Evolutionary conservation across 2,329 filamentous ascomycete genomes (phyloP), one percentile per base, ranked within the genome.

Genomic region (Ophiostoma triangulosporum): DNA sequence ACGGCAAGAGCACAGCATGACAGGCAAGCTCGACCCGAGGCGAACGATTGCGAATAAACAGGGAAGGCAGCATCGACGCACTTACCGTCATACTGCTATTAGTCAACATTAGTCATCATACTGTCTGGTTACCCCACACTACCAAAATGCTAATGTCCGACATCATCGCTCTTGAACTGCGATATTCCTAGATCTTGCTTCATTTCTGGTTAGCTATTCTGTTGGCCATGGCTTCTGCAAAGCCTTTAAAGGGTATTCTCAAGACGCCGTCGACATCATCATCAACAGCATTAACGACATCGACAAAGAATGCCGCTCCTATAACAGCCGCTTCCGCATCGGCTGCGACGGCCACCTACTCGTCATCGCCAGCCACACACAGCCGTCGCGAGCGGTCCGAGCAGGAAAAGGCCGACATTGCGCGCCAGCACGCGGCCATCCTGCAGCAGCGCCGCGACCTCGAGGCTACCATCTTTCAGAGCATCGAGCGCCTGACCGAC

Each of bases 401-500:
- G 56, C 64, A 68, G 58, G 62, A 73, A 46, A 70, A 71, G 62
- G 74, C 70, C 54, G 73, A 83, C 56, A 76, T 88, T 54, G 91
- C 89, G 50, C 70, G 93, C 56, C 80, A 88, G 62, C 89, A 96
- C 71, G 91, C 91, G 40, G 77, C 77, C 60, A 79, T 88, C 53
- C 81, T 96, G 51, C 86, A 95, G 67, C 76, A 87, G 60, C 86
- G 86, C 63, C 94, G 91, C 66, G 80, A 86, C 49, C 75, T 86
- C 59, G 84, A 95, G 68, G 70, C 78, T 36, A 70, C 81, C 58
- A 91, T 96, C 59, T 74, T 90, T 54, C 75, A 83, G 59, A 75
- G 76, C 62, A 80, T 91, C 57, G 77, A 95, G 61, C 71, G 77
- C 14, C 81, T 95, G 4, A 80, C 86, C 58, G 82, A 77, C 50